Base-by-base conservation (phyloP, 2,329 filamentous ascomycete species). In the Leptographium lundbergii region DNA sequence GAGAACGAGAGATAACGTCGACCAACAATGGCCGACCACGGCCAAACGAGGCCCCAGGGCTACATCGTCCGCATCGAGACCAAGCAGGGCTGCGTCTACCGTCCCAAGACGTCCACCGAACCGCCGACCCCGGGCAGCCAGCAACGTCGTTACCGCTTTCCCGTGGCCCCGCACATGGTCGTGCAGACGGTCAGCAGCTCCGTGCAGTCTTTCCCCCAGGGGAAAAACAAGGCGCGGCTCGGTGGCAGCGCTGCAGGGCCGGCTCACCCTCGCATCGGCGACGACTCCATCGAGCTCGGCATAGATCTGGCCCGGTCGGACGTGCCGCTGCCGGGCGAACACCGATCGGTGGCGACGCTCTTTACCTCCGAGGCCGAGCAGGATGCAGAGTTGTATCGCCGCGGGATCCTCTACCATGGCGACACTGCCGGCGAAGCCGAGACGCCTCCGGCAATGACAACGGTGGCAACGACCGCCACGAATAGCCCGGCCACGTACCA, bases 291-390 rank as follows among this genome's bases (percentile, higher is more conserved):
- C 29, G 56, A 36, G 27, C n/a, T 36, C 29, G 56, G 39, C 29
- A 24, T 57, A 27, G 56, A 57, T 6, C 50, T 58, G 24, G 57
- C 57, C 9, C 57, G 57, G 11, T 58, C 57, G 2, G 57, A 53
- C 25, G n/a, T 58, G 6, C 50, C 24, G 24, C 19, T 58, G 25
- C 57, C 57, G 6, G 51, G 36, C 19, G 57, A 58, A 11, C 13
- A 45, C 22, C 48, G 34, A 22, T 3, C 19, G 14, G n/a, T 10
- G 1, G 24, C n/a, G 22, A 27, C n/a, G 47, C 47, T 25, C 22
- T 24, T 14, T 22, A 22, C 42, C 19, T n/a, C 19, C 42, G 48
- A 52, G 32, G 48, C 36, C 3, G 25, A 27, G 6, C 32, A 57
- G 47, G 32, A 52, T 9, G 56, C 56, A 13, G 56, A 57, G 47